Conservation (phyloP, 1,284 basidiomycete genomes). For the Apiotrichum laibachii region DNA sequence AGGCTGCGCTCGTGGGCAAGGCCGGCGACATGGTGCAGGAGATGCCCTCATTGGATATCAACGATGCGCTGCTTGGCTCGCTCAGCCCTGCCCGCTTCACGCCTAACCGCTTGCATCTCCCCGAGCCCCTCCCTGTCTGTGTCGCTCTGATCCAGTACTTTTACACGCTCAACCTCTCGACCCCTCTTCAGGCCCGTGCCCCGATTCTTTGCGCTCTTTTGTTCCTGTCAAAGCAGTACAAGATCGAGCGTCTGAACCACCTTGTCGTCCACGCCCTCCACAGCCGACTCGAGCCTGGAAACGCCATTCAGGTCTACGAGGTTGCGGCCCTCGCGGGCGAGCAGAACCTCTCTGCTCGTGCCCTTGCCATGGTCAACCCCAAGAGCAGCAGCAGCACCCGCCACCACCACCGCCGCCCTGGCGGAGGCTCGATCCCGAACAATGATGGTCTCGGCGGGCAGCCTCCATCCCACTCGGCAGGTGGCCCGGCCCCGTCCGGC, state of each 20-base stretch:
- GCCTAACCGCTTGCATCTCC: constrained; percentile 72
- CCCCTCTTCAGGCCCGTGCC: constrained; percentile 83
- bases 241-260: constrained; percentile 68
- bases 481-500: neutral
- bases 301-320: constrained; percentile 86
- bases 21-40: constrained; percentile 28
- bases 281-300: constrained; percentile 72
- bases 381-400: constrained; percentile 15
- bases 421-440: constrained; percentile 8
- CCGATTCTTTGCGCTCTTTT: constrained; percentile 83
- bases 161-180: constrained; percentile 79
- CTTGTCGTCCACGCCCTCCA: constrained; percentile 92
- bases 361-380: constrained; percentile 68
- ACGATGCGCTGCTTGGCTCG: constrained; percentile 38
- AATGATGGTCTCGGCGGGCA: constrained; percentile 7
- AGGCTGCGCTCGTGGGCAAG: constrained; percentile 42
- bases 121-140: constrained; percentile 84
- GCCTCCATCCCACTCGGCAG: neutral
- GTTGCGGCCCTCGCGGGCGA: constrained; percentile 87
- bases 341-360: constrained; percentile 80
- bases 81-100: constrained; percentile 41
- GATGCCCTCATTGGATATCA: constrained; percentile 32
- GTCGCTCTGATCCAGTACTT: constrained; percentile 88
- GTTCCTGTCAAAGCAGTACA: constrained; percentile 78
- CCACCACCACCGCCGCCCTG: constrained; percentile 9